Base-by-base conservation (phyloP, 75 land plant species). In the Selaginella tamariscina region DNA sequence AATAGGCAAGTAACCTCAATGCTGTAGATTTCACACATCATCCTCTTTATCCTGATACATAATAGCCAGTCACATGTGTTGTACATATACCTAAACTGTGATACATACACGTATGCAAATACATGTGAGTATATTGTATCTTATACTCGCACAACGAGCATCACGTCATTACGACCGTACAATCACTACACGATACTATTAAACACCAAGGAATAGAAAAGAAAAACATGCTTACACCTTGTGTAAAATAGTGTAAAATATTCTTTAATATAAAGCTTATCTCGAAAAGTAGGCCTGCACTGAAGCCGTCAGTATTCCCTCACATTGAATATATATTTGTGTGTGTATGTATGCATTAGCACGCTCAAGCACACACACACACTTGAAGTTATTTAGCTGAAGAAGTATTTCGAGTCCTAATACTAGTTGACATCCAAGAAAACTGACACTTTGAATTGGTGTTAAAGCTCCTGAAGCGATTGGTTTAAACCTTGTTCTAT, bases 1-100 rank as follows among this genome's bases (percentile, higher is more conserved):
- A 79, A 86, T 68, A 55, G 11, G 56, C 81, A 83, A 56, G 98
- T 86, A 89, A 93, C 44, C 91, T 83, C 73, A 93, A 85, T 18
- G 98, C 98, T 2, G 98, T 93, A 26, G 98, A 93, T 78, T 89
- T 93, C 54, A 93, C 90, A 30, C 98, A 65, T 93, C 98, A 80
- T 93, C 98, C 68, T 78, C 91, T 75, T 89, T 93, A 71, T 93
- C 98, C 88, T 89, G 74, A 39, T 15, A 15, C 5, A 39, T 15
- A 39, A 39, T 5, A 39, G 49, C 49, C 11, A 39, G 15, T 5
- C 5, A 5, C 5, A 39, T 39, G 5, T 15, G 15, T 39, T 39
- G 49, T 39, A 15, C 49, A 5, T 15, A 39, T 39, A 5, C 11
- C 49, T 5, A 39, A 5, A 15, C 11, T 5, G 15, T 5, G 49